These are phyloP conservation scores for Didymella sp. DNA, from an alignment of 2,329 filamentous ascomycete genomes.

Conservation along the genomic window DNA sequence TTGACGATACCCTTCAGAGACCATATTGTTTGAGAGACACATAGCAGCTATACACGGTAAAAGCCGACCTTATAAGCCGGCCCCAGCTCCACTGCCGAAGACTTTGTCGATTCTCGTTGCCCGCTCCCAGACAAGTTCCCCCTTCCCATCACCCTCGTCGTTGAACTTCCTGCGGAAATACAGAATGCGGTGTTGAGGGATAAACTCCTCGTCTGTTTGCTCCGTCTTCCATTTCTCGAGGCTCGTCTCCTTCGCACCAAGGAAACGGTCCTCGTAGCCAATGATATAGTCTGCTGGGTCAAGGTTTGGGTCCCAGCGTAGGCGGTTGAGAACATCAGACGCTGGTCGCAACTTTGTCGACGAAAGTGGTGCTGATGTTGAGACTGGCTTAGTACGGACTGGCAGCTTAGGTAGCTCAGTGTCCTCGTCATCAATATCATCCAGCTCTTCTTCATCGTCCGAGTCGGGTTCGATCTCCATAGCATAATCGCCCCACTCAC, in stretches of 20 bases:
- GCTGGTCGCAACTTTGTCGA: constrained; percentile 45
- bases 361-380: constrained; percentile 31
- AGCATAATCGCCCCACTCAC: constrained; percentile 60
- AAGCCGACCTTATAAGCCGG: not conserved
- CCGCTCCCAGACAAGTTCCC: constrained; percentile 60
- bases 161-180: constrained; percentile 55
- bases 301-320: constrained; percentile 59
- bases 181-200: constrained; percentile 62
- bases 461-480: constrained; percentile 52
- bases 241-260: constrained; percentile 56
- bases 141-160: constrained; percentile 24
- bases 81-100: constrained; percentile 53
- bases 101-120: constrained; percentile 55
- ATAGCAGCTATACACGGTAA: not conserved
- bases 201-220: constrained; percentile 63
- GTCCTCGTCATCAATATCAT: constrained; percentile 29
- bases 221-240: constrained; percentile 61
- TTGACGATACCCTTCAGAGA: not conserved
- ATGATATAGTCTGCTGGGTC: constrained; percentile 57
- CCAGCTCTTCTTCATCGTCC: constrained; percentile 40
- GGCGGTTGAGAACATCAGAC: constrained; percentile 56
- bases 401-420: constrained; percentile 23
- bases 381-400: constrained; percentile 24
- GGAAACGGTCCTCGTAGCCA: constrained; percentile 62
- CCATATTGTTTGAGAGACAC: not conserved